Conservation (phyloP, 2,329 filamentous ascomycete species). For the Hymenoscyphus salicellus region DNA sequence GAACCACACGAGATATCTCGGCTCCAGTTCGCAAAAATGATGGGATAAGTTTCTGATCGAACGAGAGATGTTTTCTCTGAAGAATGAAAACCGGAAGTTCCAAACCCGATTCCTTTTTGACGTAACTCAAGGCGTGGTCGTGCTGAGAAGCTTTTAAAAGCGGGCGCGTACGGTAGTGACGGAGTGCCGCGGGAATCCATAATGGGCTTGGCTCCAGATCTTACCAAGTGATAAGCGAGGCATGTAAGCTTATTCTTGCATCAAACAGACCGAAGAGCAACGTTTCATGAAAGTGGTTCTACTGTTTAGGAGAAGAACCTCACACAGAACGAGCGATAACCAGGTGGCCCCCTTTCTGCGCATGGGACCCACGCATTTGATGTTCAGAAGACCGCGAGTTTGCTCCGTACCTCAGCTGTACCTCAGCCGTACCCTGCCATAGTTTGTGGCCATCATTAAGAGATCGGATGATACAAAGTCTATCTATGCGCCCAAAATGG, state of each 20-base stretch:
- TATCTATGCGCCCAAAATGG: constrained; percentile 7
- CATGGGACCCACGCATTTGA: neutral
- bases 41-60: neutral
- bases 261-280: constrained; percentile 1
- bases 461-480: constrained; percentile 9
- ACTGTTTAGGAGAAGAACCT: constrained; percentile 1
- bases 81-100: neutral
- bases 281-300: constrained; percentile 10
- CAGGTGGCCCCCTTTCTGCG: neutral
- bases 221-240: constrained; percentile 1
- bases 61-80: neutral
- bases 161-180: neutral
- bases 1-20: neutral
- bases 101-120: neutral
- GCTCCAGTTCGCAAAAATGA: neutral
- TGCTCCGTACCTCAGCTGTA: neutral
- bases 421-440: neutral
- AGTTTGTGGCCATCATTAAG: neutral
- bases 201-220: neutral
- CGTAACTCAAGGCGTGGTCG: neutral
- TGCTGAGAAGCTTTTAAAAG: neutral
- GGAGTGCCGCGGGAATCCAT: neutral
- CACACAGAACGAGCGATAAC: neutral
- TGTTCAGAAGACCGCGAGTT: neutral
- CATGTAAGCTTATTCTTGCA: neutral